Conservation (phyloP, 2,329 filamentous ascomycete genomes). For the Cladosporium oxysporum region DNA sequence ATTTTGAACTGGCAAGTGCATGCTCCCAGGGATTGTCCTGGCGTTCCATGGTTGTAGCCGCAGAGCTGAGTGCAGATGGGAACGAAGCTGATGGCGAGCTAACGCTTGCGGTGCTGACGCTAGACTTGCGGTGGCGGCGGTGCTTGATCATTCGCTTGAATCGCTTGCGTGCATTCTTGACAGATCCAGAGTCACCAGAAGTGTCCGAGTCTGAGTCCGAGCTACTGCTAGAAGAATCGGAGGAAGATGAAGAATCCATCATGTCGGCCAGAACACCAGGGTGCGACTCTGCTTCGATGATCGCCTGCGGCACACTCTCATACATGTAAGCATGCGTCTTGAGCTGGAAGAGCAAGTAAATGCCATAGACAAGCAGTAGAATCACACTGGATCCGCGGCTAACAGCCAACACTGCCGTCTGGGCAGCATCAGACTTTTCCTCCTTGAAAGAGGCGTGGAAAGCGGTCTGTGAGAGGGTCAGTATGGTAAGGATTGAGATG, state of each 20-base stretch:
- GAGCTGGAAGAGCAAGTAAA: slow-evolving; percentile 87
- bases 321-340: slow-evolving; percentile 93
- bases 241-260: slow-evolving; percentile 68
- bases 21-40: slow-evolving; percentile 41
- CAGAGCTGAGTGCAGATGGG: slow-evolving; percentile 47
- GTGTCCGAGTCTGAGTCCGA: slow-evolving; percentile 64
- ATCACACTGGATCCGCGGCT: slow-evolving; percentile 89
- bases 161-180: slow-evolving; percentile 67
- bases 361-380: slow-evolving; percentile 74
- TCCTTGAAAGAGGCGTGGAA: slow-evolving; percentile 81
- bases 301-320: slow-evolving; percentile 85
- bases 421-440: slow-evolving; percentile 54
- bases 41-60: slow-evolving; percentile 42
- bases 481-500: background rate
- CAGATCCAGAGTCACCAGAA: slow-evolving; percentile 50
- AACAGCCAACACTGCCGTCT: slow-evolving; percentile 74
- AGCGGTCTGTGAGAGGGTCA: slow-evolving; percentile 62
- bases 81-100: slow-evolving; percentile 52
- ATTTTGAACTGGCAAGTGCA: slow-evolving; percentile 25
- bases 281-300: slow-evolving; percentile 87
- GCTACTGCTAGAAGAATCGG: slow-evolving; percentile 54
- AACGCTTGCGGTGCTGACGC: slow-evolving; percentile 67
- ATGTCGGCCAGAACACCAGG: slow-evolving; percentile 82
- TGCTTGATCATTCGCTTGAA: slow-evolving; percentile 74
- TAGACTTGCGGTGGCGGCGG: slow-evolving; percentile 75